Base-by-base conservation (phyloP, 345 rosid genomes). In the Populus euphratica region DNA sequence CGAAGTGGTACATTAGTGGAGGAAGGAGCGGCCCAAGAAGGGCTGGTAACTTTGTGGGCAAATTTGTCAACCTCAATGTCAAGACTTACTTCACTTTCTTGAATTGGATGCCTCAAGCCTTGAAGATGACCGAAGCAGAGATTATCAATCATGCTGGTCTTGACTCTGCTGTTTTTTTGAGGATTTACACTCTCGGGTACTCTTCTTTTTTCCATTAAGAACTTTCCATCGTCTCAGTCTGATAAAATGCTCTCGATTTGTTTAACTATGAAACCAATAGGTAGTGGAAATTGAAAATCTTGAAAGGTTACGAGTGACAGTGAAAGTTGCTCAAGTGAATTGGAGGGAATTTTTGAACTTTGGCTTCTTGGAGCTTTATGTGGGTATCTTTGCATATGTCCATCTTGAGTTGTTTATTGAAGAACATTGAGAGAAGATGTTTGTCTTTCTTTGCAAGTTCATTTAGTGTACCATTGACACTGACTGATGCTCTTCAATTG, bases 61-160 rank as follows among this genome's bases (percentile, higher is more conserved):
- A 89, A 78, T 90, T 96, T 77, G 96, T 96, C 29, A 96, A 96
- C 78, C 91, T 93, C 75, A 88, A 96, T 83, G 72, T 73, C 85
- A 86, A 43, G 73, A 93, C 96, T 33, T 96, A 93, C 73, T 83
- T 93, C 63, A 87, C 94, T 73, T 96, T 96, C 90, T 80, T 96
- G 35, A 96, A 89, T 85, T 96, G 99, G 99, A 96, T 96, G 99
- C 98, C 99, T 76, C 93, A 96, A 78, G 99, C 99, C 81, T 31
- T 93, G 91, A 91, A 77, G 83, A 93, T 93, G 94, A 82, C 83
- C 66, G 98, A 96, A 77, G 41, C 90, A 14, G 90, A 93, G 83
- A 91, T 96, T 76, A 87, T 93, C 43, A 85, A 72, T 73, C 99
- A 93, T 77, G 98, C 99, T 75, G 99, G 99, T 31, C 91, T 96